phyloP scores from a whole-genome alignment of 352 stramenopile genomes.

The Phytophthora agathidicida region DNA sequence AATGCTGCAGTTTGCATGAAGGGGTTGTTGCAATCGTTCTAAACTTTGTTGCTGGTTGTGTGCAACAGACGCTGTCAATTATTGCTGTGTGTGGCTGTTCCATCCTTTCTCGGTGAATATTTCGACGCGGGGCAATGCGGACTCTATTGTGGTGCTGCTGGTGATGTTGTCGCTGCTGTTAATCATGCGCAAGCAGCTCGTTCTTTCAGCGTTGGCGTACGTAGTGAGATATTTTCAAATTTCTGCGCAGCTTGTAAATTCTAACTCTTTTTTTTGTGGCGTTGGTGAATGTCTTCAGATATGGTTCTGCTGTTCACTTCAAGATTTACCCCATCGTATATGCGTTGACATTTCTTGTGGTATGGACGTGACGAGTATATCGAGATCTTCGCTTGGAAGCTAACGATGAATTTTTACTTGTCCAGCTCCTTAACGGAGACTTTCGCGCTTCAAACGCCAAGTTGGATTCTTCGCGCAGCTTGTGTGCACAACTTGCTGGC shows the following conservation, averaged over 20 bases:
- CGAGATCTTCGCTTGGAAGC: neutral
- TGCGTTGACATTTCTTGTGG: conserved; percentile 86
- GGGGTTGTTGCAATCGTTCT: too few relatives aligned
- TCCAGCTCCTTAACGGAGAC: conserved; percentile 75
- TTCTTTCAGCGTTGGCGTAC: conserved; percentile 73
- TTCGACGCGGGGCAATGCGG: conserved; percentile 97
- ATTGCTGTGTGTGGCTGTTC: conserved; percentile 94
- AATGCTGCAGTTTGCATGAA: neutral
- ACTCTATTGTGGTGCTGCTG: conserved; percentile 94
- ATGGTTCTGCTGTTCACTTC: conserved; percentile 97
- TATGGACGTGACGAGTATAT: conserved; percentile 30
- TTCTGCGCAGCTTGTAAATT: neutral
- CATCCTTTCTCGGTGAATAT: conserved; percentile 99
- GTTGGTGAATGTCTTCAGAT: conserved; percentile 45
- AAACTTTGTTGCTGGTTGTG: neutral
- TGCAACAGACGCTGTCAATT: conserved; percentile 60
- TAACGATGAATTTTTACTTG: neutral
- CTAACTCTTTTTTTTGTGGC: neutral
- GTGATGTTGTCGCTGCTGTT: conserved; percentile 92
- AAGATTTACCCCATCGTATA: conserved; percentile 99
- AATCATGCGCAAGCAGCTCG: conserved; percentile 81
- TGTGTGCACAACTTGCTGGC: conserved; percentile 54
- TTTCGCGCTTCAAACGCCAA: conserved; percentile 57
- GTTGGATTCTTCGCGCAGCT: conserved; percentile 51
- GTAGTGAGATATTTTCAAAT: conserved; percentile 7